Evolutionary conservation across 768 basidiomycete species (phyloP).

Genomic region (Pleurotus salmoneostramineus): DNA sequence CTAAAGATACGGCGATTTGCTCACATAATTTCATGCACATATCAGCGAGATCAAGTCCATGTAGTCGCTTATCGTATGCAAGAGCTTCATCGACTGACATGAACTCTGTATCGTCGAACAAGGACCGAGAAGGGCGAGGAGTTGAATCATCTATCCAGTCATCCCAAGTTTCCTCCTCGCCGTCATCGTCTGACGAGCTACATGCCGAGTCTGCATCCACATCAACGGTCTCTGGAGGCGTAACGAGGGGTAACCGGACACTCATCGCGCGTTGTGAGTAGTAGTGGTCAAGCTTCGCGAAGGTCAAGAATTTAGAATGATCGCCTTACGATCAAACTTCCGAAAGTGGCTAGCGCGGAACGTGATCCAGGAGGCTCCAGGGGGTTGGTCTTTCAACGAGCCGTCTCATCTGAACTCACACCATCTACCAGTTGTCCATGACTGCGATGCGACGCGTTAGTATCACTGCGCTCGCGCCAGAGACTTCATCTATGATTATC

Average conservation of each 20-base stretch:
- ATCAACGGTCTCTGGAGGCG: conserved; percentile 17
- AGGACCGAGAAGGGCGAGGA: conserved; percentile 56
- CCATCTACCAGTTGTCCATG: too few species aligned
- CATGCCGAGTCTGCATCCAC: conserved; percentile 18
- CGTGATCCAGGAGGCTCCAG: too few species aligned
- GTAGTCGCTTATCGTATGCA: conserved; percentile 51
- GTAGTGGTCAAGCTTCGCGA: not conserved
- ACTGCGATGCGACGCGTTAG: too few species aligned
- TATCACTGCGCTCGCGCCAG: too few species aligned
- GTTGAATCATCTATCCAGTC: conserved; percentile 72
- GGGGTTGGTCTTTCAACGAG: too few species aligned
- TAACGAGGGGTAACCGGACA: conserved; percentile 26
- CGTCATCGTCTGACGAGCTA: conserved; percentile 27
- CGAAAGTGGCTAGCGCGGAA: too few species aligned
- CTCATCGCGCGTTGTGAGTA: conserved; percentile 26
- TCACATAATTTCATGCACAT: conserved; percentile 51
- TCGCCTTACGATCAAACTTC: too few species aligned
- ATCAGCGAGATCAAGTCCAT: conserved; percentile 61
- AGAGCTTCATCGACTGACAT: conserved; percentile 57
- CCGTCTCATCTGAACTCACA: too few species aligned
- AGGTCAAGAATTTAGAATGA: too few species aligned
- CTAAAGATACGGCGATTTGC: conserved; percentile 17
- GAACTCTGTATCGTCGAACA: conserved; percentile 70
- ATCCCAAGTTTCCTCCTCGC: conserved; percentile 65
- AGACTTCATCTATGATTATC: too few species aligned